Conservation (phyloP, 1,284 basidiomycete species). For the Coniophora puteana region DNA sequence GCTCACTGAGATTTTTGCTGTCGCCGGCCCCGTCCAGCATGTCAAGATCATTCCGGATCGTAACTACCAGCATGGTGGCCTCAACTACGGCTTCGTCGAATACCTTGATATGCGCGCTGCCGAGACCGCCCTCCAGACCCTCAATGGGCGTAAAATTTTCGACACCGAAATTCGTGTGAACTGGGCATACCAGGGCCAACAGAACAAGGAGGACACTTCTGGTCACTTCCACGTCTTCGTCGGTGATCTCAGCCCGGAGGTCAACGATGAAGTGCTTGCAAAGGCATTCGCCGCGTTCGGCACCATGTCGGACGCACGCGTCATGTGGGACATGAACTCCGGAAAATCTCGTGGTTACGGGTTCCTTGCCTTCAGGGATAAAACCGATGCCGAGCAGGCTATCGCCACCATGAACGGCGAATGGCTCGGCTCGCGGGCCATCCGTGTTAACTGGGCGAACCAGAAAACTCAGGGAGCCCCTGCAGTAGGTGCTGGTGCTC, state of each 20-base stretch:
- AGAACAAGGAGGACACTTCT: conserved; percentile 95
- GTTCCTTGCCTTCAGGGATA: conserved; percentile 92
- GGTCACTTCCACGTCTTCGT: conserved; percentile 98
- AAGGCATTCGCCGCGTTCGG: conserved; percentile 97
- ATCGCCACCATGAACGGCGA: conserved; percentile 99
- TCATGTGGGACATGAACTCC: conserved; percentile 99
- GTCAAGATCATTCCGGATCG: conserved; percentile 99
- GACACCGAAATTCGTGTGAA: conserved; percentile 97
- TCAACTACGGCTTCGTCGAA: conserved; percentile 98
- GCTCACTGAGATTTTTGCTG: conserved; percentile 95
- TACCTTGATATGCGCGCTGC: conserved; percentile 97
- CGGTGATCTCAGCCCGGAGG: conserved; percentile 95
- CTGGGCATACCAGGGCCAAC: conserved; percentile 96
- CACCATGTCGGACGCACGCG: conserved; percentile 92
- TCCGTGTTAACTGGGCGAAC: conserved; percentile 99
- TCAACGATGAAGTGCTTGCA: conserved; percentile 94
- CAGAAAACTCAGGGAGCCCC: conserved; percentile 87
- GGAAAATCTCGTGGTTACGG: conserved; percentile 95
- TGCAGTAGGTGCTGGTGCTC: no score
- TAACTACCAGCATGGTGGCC: conserved; percentile 95
- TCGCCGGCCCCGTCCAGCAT: conserved; percentile 91
- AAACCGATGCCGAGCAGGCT: conserved; percentile 96
- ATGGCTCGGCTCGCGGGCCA: conserved; percentile 96
- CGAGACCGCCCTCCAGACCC: conserved; percentile 93
- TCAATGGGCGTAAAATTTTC: conserved; percentile 97